phyloP scores from a whole-genome alignment of 257 asterid genomes.

The Mitragyna speciosa region DNA sequence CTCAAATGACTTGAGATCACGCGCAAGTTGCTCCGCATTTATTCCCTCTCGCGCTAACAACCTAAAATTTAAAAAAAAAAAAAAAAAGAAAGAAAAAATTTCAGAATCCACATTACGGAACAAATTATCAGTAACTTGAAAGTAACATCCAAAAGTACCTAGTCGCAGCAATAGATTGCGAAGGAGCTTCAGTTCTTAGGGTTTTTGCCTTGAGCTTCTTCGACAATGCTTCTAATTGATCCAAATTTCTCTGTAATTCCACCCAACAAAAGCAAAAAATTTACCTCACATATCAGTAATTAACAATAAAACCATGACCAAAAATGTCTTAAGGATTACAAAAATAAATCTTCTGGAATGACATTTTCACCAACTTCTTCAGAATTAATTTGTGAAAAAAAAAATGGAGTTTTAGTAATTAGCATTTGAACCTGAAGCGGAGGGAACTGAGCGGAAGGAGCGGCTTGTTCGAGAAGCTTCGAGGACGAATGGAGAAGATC shows the following conservation, averaged over 20 bases:
- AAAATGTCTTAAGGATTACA: no score
- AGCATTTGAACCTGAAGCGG: constrained; percentile 95
- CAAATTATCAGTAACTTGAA: not conserved
- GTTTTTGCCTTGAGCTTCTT: constrained; percentile 91
- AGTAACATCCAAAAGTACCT: constrained; percentile 37
- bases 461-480: constrained; percentile 96
- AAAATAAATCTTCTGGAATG: no score
- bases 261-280: no score
- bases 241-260: constrained; percentile 89
- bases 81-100: no score
- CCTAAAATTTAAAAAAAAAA: constrained; percentile 29
- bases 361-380: no score
- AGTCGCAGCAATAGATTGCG: constrained; percentile 94
- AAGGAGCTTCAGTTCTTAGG: constrained; percentile 87
- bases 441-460: constrained; percentile 96
- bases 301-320: no score
- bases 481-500: constrained; percentile 96
- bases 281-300: no score
- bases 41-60: constrained; percentile 93
- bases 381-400: no score
- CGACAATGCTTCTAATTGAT: constrained; percentile 90
- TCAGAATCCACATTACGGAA: not conserved
- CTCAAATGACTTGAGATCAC: constrained; percentile 96
- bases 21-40: constrained; percentile 96
- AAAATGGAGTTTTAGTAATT: no score